Base-by-base conservation (phyloP, 2,329 filamentous ascomycete genomes). In the Aureobasidium mangrovei region DNA sequence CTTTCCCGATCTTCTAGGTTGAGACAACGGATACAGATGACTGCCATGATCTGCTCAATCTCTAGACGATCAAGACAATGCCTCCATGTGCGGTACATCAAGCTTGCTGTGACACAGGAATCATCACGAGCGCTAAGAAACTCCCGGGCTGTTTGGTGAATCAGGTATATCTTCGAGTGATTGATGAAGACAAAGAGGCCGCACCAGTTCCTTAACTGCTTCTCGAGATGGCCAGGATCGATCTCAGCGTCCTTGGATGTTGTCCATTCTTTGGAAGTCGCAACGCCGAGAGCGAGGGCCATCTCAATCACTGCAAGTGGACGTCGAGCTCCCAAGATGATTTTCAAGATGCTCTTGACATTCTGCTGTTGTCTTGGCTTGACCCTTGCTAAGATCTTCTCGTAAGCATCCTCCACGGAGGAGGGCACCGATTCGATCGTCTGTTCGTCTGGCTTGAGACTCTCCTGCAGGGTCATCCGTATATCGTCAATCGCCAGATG, bases 91-190 rank as follows among this genome's bases (percentile, higher is more conserved):
- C 18, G 18, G 18, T 18, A 1, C 18, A 18, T 18, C 18, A 18
- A 18, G 18, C 18, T 18, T 18, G 18, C 18, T 1, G 18, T 18
- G 18, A 18, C 18, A 18, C 18, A 18, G 18, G 18, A 18, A 18
- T 18, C 18, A 18, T 18, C 18, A 18, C 18, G 18, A 18, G 18
- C 18, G 18, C 18, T 18, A 18, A 43, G 27, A 28, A 53, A 53
- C 18, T 53, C 49, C 5, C 41, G 39, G 9, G 39, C 49, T 3
- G 49, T 53, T 27, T 53, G 49, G 27, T 53, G 49, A 28, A 53
- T n/a, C 7, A 53, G 39, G 39, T 53, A 43, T 24, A 43, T 29
- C n/a, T 43, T 18, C 7, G 7, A 40, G 24, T 53, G 24, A 3
- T 53, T 53, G 24, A 53, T 32, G 29, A 53, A 43, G 1, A 53